Evolutionary conservation across 2,329 filamentous ascomycete genomes (phyloP), one percentile per base, ranked within the genome.

Genomic region (Sclerotinia minor): DNA sequence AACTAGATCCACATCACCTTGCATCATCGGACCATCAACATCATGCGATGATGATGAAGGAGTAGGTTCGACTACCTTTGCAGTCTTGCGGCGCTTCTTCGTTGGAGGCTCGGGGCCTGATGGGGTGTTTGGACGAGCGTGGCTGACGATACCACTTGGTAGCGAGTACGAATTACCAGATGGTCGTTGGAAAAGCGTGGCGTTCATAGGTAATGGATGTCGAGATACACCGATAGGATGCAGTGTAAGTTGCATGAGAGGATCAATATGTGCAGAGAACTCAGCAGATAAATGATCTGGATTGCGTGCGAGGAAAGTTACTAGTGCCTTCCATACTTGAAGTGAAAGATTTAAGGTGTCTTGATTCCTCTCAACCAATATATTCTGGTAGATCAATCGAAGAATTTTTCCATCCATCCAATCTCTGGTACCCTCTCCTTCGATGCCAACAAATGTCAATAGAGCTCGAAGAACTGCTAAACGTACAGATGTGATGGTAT

Each of bases 21-120:
- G 92, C 82, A 99, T 93, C 90, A 99, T 97, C 73, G 96, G 94
- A 13, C 94, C 95, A 77, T 99, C 95, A 24, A 99, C 92, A 78
- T 99, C 97, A 79, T 99, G 95, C 1, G 90, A 87, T n/a, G 90
- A 82, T n/a, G 81, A 85, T 5, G 85, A 80, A 1, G 85, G 80
- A 1, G 85, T 81, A 11, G 84, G 79, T 38, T 94, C 90, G 66
- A 95, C 92, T 26, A 86, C 80, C 81, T 96, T 96, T n/a, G 91
- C 88, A 0, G 91, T 91, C 78, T 93, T 96, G 69, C 93, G 88
- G 45, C 93, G 86, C 71, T 95, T 92, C 2, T 88, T 82, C 19
- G 87, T 83, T 69, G 91, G 85, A 69, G 92, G 87, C 17, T 82
- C 79, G 82, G 68, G 83, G 78, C n/a, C 80, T 71, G 69, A 79